These are phyloP conservation scores for Kluyveromyces dobzhanskii DNA, from an alignment of 805 yeast species.

Conservation along the genomic window DNA sequence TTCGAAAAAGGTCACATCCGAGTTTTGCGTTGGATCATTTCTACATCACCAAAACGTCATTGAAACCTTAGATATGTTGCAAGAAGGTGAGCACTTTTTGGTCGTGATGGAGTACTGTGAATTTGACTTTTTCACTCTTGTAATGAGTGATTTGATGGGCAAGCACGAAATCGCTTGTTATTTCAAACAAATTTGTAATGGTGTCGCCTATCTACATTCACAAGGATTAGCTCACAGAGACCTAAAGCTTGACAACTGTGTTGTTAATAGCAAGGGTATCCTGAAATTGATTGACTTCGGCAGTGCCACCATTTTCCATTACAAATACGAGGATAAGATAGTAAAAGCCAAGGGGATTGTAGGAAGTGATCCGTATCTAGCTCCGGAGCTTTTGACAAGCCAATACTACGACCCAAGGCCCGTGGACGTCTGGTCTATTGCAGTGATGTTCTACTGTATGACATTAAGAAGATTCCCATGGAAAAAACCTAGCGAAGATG, in stretches of 20 bases:
- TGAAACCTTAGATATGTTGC: slow-evolving; percentile 70
- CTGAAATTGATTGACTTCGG: slow-evolving; percentile 91
- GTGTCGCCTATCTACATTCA: slow-evolving; percentile 66
- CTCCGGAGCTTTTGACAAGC: slow-evolving; percentile 74
- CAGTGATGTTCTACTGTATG: slow-evolving; percentile 89
- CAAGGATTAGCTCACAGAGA: slow-evolving; percentile 92
- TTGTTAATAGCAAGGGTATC: slow-evolving; percentile 64
- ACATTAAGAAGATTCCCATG: slow-evolving; percentile 83
- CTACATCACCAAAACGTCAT: slow-evolving; percentile 73
- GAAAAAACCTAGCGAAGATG: slow-evolving; percentile 80
- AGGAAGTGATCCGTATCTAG: slow-evolving; percentile 92
- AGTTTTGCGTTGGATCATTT: slow-evolving; percentile 72
- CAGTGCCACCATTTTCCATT: slow-evolving; percentile 75
- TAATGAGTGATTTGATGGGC: slow-evolving; percentile 79
- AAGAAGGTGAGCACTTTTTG: slow-evolving; percentile 52
- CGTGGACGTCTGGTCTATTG: slow-evolving; percentile 90
- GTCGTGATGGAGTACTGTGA: slow-evolving; percentile 93
- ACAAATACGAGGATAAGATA: slow-evolving; percentile 47
- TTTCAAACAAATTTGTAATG: slow-evolving; percentile 70
- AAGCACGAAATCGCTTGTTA: slow-evolving; percentile 68
- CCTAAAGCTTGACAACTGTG: slow-evolving; percentile 88
- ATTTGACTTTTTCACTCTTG: slow-evolving; percentile 84
- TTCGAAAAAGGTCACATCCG: slow-evolving; percentile 70
- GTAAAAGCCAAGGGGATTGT: slow-evolving; percentile 77
- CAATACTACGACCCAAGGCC: slow-evolving; percentile 70